Base-by-base conservation (phyloP, 164 flowering plant species). In the Tinospora cordifolia region DNA sequence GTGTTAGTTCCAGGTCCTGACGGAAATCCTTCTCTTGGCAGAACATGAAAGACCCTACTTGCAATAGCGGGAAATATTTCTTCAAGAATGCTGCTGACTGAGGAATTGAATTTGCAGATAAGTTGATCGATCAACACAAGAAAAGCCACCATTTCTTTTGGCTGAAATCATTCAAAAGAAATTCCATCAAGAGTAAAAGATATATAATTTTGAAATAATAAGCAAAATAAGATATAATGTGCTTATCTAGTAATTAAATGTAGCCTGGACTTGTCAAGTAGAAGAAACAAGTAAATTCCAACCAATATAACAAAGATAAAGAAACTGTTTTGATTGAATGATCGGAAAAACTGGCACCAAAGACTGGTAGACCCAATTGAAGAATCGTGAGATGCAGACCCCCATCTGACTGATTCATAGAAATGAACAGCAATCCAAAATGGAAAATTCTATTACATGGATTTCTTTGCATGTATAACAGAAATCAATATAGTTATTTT, bases 41-140 rank as follows among this genome's bases (percentile, higher is more conserved):
- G 89, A 68, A 91, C 75, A 75, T 75, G 81, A 68, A 95, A 87
- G 19, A 86, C 78, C 72, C 89, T 83, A 76, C 87, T 79, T 49
- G 90, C 92, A 81, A 95, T 87, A 60, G 79, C 77, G 64, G 99
- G 99, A 80, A 86, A 95, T 59, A 95, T 84, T 78, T 90, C 91
- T 68, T 86, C 96, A 83, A 95, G 47, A 74, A 95, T 90, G 70
- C 80, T 91, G 63, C 68, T 77, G 47, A 91, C 82, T 26, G 69
- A 75, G 41, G 87, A 73, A 69, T 65, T 82, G 86, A 95, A 95
- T 76, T 95, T 95, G 86, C 93, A 84, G 44, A 93, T 95, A 3
- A 95, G 91, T 77, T 95, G 99, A 83, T 92, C 92, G 65, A 92
- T 87, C 68, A 95, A 80, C 39, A 91, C 73, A 46, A 95, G 89